A percentile compares a stretch with the other conserved stretches of the same genome.
phyloP scores from a whole-genome alignment of 2,329 filamentous ascomycete species.

The Fusarium sp. region DNA sequence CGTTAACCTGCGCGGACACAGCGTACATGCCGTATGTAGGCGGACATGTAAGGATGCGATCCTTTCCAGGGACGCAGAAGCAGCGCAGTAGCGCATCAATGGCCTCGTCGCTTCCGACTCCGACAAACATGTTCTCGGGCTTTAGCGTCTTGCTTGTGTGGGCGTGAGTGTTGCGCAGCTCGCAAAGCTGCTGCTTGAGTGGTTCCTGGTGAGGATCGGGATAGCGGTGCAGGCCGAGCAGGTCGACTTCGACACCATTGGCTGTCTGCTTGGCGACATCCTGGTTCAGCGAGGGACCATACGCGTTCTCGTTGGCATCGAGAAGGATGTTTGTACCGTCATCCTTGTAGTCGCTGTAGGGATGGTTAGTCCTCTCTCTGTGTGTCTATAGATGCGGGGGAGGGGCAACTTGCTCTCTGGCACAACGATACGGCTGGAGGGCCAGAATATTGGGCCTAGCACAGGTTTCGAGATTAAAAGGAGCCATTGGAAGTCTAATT shows the following conservation, averaged over 20 bases:
- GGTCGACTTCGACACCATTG: slow-evolving; percentile 68
- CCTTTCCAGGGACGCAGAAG: slow-evolving; percentile 88
- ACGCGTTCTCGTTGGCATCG: slow-evolving; percentile 98
- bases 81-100: slow-evolving; percentile 94
- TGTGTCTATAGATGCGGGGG: slow-evolving; percentile 8
- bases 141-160: slow-evolving; percentile 80
- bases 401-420: slow-evolving; percentile 74
- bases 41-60: slow-evolving; percentile 94
- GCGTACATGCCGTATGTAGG: slow-evolving; percentile 99
- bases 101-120: slow-evolving; percentile 95
- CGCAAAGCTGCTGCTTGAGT: slow-evolving; percentile 88
- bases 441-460: slow-evolving; percentile 82
- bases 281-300: slow-evolving; percentile 79
- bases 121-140: slow-evolving; percentile 90
- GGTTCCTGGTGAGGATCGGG: slow-evolving; percentile 93
- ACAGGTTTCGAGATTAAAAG: slow-evolving; percentile 80
- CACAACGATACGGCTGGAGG: slow-evolving; percentile 83
- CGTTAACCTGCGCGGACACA: slow-evolving; percentile 94
- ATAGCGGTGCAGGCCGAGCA: slow-evolving; percentile 89
- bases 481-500: slow-evolving; percentile 59
- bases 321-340: slow-evolving; percentile 95
- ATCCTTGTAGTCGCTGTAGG: slow-evolving; percentile 92
- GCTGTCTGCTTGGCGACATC: slow-evolving; percentile 53
- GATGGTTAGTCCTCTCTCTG: slow-evolving; percentile 38
- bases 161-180: slow-evolving; percentile 84